Evolutionary conservation across 108 stramenopile genomes (phyloP).

Genomic region (Cyclotella atomus): DNA sequence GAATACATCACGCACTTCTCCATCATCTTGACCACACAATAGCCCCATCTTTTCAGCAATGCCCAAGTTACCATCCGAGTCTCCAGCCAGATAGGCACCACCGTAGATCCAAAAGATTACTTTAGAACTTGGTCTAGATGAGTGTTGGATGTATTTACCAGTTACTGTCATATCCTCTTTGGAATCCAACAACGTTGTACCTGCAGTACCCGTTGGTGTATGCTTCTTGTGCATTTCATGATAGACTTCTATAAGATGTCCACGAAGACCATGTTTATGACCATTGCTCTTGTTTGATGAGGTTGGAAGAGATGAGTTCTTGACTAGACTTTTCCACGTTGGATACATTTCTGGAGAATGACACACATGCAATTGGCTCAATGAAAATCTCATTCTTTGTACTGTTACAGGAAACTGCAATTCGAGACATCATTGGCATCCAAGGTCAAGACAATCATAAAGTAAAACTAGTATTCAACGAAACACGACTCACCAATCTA

Average conservation of each 20-base stretch:
- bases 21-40: slow-evolving; percentile 41
- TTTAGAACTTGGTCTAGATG: slow-evolving; percentile 45
- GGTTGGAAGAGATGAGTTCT: slow-evolving; percentile 5
- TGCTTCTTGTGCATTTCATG: slow-evolving; percentile 45
- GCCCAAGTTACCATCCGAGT: slow-evolving; percentile 65
- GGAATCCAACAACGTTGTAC: neutral
- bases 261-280: slow-evolving; percentile 28
- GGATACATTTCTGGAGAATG: slow-evolving; percentile 43
- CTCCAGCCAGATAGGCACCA: slow-evolving; percentile 79
- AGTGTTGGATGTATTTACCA: slow-evolving; percentile 64
- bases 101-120: slow-evolving; percentile 83
- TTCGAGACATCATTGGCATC: neutral
- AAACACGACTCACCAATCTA: slow-evolving; percentile 43
- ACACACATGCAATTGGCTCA: slow-evolving; percentile 72
- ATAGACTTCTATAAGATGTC: slow-evolving; percentile 44
- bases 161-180: slow-evolving; percentile 48
- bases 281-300: slow-evolving; percentile 28
- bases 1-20: slow-evolving; percentile 69
- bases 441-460: neutral
- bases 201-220: slow-evolving; percentile 31
- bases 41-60: slow-evolving; percentile 55
- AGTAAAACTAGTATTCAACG: neutral
- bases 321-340: slow-evolving; percentile 35
- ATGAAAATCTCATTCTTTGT: slow-evolving; percentile 65
- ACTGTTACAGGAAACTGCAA: slow-evolving; percentile 61